These are phyloP conservation scores for Dioscorea zingiberensis DNA, from an alignment of 106 monocot genomes.

Conservation along the genomic window DNA sequence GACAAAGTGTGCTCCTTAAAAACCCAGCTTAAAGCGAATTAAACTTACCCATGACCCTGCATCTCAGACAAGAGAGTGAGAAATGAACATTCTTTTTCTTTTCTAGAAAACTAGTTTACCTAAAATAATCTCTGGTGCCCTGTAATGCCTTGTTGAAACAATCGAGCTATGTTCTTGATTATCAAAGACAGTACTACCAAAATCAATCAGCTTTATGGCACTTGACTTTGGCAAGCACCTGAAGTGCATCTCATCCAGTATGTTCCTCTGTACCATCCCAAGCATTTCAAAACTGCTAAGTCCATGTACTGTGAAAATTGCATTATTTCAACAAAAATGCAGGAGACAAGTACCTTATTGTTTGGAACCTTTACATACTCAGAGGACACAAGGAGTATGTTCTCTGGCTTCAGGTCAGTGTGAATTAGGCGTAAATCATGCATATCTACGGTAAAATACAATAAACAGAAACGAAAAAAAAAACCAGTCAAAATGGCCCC, in stretches of 20 bases:
- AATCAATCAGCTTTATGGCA: constrained; percentile 99
- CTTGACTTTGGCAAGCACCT: constrained; percentile 98
- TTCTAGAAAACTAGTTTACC: constrained; percentile 66
- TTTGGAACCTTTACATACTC: constrained; percentile 81
- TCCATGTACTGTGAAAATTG: constrained; percentile 30
- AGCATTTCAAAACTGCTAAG: constrained; percentile 33
- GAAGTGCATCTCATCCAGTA: constrained; percentile 68
- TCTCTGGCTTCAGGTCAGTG: constrained; percentile 99
- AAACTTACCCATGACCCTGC: constrained; percentile 15
- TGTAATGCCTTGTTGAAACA: constrained; percentile 99
- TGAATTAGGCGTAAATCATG: constrained; percentile 97
- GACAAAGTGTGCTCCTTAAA: not conserved
- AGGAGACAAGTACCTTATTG: constrained; percentile 66
- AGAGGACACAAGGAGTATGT: constrained; percentile 91
- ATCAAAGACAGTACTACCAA: constrained; percentile 97
- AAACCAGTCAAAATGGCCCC: constrained; percentile 16
- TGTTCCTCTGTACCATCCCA: constrained; percentile 74
- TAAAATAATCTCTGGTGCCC: constrained; percentile 98
- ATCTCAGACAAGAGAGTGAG: constrained; percentile 34
- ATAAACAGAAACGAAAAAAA: constrained; percentile 18
- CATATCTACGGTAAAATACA: constrained; percentile 76
- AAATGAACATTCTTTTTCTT: constrained; percentile 21
- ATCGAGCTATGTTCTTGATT: constrained; percentile 83
- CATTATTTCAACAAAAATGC: constrained; percentile 28
- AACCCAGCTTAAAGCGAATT: not conserved